Evolutionary conservation across 1,284 basidiomycete species (phyloP), one percentile per base, ranked within the genome.

Genomic region (Trichosporon sp.): DNA sequence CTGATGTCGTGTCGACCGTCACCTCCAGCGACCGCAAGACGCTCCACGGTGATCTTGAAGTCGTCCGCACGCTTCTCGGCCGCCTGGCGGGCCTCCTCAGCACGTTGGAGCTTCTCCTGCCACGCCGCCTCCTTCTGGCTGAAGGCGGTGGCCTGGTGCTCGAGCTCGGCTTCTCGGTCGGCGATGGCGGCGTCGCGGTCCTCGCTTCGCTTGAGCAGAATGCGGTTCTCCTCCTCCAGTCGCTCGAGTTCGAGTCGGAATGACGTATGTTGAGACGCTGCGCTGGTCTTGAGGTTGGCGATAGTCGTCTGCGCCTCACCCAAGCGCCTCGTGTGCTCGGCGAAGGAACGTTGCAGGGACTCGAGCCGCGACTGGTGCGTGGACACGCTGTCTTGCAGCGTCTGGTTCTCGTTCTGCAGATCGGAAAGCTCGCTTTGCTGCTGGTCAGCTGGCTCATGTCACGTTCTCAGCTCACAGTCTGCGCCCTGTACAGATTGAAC

Each of bases 1-100:
- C 89, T 91, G 21, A 92, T 54, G 60, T 75, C 72, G 8, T 65
- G 64, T 8, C 61, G 49, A n/a, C 58, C 37, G 52, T 70, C 69
- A 2, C 73, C 74, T 16, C 34, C 61, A n/a, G 76, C 74, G 49
- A 76, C 52, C 4, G 74, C 73, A 13, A 80, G 65, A 23, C 76
- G 69, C 58, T 82, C 80, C 23, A 81, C 73, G 2, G 80, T 78
- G 31, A 74, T 65, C 61, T 78, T 75, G 57, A 81, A 64, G 60
- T 82, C 81, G 21, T 73, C 76, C 7, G 79, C 75, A 44, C 81
- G 72, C 65, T 78, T 76, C 65, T 82, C 80, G 11, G 82, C 77
- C 27, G 74, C 74, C 37, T 78, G 73, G n/a, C 78, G 68, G 8
- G 76, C 69, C 32, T 76, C 73, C 32, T 75, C 73, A 65, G 82